Base-by-base conservation (phyloP, 225 moss, liverwort and hornwort species). In the Bryum argenteum region DNA sequence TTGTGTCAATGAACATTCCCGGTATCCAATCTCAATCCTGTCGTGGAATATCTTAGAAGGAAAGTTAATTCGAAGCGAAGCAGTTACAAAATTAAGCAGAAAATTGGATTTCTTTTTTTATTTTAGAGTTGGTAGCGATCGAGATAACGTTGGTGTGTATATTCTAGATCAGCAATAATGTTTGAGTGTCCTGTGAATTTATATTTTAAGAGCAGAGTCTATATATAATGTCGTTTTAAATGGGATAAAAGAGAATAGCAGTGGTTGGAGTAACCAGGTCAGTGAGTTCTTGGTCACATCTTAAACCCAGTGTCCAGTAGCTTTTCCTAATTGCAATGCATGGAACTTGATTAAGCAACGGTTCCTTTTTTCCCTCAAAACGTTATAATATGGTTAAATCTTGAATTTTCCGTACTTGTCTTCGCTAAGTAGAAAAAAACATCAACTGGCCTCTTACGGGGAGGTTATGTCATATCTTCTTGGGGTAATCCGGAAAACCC, bases 241-340 rank as follows among this genome's bases (percentile, higher is more conserved):
- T 22, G 16, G 22, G 39, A 52, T 22, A 1, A 2, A 16, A 19
- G 7, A 60, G 47, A 48, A 70, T 16, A 28, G 48, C 21, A n/a
- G 16, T 40, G n/a, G 61, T 53, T 48, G 16, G n/a, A 54, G 44
- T 23, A n/a, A 58, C 2, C 11, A 8, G 48, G 43, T 41, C 15
- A 17, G 56, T 42, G 40, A 67, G 14, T 44, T 61, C 9, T 55
- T 65, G 56, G 53, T 54, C 65, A 37, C 33, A 33, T 33, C 33
- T 33, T 6, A 33, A 33, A 4, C 33, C 2, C 5, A 33, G 33
- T 33, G 33, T 33, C 33, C 7, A 33, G 33, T 33, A 33, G 33
- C 33, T 33, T 3, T 33, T 33, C 7, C 33, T 5, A 33, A 2
- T 2, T 33, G 4, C 33, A 33, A 33, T 33, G 33, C 33, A 33